Evolutionary conservation across 2,329 filamentous ascomycete species (phyloP).

Genomic region (Neofusicoccum kwambonambiense): DNA sequence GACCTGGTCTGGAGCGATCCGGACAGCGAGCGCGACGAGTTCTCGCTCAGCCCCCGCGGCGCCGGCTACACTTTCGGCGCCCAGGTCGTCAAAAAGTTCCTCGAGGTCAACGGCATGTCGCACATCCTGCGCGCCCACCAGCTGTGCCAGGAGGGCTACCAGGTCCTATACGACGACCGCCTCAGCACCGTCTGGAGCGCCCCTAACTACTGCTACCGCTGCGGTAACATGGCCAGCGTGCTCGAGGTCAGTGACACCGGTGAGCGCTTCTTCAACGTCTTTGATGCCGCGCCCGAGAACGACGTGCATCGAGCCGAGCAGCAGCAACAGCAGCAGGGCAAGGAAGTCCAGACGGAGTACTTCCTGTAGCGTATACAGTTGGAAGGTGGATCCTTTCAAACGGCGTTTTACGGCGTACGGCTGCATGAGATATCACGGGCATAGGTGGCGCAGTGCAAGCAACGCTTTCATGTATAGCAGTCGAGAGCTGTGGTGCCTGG

Average conservation of each 20-base stretch:
- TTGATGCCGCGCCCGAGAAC: conserved; percentile 94
- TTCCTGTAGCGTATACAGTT: conserved; percentile 54
- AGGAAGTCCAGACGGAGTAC: conserved; percentile 68
- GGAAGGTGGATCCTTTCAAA: too few species aligned
- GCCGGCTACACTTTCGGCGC: conserved; percentile 97
- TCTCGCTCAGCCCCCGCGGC: conserved; percentile 87
- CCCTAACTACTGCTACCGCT: conserved; percentile 81
- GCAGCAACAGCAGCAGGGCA: conserved; percentile 71
- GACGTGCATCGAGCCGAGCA: conserved; percentile 80
- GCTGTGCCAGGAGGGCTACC: conserved; percentile 95
- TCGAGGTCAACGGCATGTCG: conserved; percentile 95
- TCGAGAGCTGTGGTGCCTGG: neutral
- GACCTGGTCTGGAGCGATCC: conserved; percentile 98
- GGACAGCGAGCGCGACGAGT: conserved; percentile 95
- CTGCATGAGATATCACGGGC: conserved; percentile 17
- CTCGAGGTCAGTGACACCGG: conserved; percentile 92
- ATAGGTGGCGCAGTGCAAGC: conserved; percentile 6
- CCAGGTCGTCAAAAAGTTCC: conserved; percentile 96
- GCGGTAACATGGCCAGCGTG: conserved; percentile 95
- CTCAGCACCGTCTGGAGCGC: conserved; percentile 93
- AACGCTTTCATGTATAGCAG: neutral
- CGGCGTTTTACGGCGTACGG: neutral
- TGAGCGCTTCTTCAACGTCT: conserved; percentile 95
- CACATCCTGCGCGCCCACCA: conserved; percentile 98
- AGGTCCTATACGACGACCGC: conserved; percentile 92